phyloP scores from a whole-genome alignment of 192 early-diverging fungal species.

The Martensiomyces pterosporus region DNA sequence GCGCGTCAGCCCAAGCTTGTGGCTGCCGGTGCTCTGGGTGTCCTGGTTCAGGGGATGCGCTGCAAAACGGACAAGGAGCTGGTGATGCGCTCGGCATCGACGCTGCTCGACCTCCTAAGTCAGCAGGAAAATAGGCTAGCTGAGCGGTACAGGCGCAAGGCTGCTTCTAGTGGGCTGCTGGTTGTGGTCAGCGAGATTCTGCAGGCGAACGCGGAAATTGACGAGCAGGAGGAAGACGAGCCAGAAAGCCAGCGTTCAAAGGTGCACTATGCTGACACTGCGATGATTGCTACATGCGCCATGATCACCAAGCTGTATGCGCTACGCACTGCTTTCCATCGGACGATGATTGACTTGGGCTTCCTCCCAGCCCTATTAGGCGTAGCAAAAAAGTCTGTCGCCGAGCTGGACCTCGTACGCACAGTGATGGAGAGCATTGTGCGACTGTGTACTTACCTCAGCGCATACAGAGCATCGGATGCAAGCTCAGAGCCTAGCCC shows the following conservation, averaged over 20 bases:
- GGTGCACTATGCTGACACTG: too few relatives aligned
- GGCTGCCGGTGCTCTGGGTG: conserved; percentile 11
- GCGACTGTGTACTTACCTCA: conserved; percentile 38
- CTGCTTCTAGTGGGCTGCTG: conserved; percentile 17
- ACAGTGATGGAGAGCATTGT: conserved; percentile 36
- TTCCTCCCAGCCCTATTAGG: conserved; percentile 30
- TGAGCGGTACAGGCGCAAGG: conserved; percentile 7
- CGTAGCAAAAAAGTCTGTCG: conserved; percentile 11
- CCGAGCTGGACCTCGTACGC: conserved; percentile 28
- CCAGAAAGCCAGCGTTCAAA: not conserved
- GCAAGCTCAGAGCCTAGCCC: not conserved
- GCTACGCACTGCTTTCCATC: conserved; percentile 20
- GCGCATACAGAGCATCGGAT: not conserved
- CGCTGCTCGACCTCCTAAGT: conserved; percentile 20
- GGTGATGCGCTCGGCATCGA: conserved; percentile 8
- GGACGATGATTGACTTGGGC: conserved; percentile 24
- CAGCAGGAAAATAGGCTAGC: conserved; percentile 5
- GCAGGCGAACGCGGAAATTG: not conserved
- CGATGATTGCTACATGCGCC: conserved; percentile 14
- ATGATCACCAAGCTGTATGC: conserved; percentile 20
- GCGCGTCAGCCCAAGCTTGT: conserved; percentile 5
- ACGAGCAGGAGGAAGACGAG: not conserved
- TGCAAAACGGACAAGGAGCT: conserved; percentile 13
- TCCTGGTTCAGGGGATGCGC: conserved; percentile 18
- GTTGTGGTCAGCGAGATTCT: conserved; percentile 10